These are phyloP conservation scores for Kickxella alabastrina DNA, from an alignment of 192 early-diverging fungal genomes.

Conservation along the genomic window DNA sequence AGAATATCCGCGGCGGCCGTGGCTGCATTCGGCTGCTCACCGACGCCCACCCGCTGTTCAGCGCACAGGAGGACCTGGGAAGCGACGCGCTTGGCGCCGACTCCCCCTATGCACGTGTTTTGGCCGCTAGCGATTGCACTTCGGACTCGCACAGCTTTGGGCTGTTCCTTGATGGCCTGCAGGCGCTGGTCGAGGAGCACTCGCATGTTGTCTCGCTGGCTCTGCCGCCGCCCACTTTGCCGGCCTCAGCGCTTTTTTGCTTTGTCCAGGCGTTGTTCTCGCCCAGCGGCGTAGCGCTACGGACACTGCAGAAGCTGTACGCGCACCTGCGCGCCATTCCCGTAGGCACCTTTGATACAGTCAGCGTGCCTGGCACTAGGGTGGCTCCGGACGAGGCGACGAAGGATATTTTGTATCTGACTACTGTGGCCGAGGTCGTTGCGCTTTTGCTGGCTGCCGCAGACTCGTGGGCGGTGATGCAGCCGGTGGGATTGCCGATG, in stretches of 20 bases:
- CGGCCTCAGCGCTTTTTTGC: slow-evolving; percentile 14
- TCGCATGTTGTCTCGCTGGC: slow-evolving; percentile 19
- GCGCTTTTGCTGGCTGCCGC: slow-evolving; percentile 20
- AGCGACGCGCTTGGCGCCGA: not conserved
- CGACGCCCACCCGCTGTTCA: slow-evolving; percentile 31
- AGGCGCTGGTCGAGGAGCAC: slow-evolving; percentile 24
- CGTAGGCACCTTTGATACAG: slow-evolving; percentile 1
- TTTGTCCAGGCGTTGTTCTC: slow-evolving; percentile 35
- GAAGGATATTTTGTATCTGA: slow-evolving; percentile 35
- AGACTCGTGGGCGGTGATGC: slow-evolving; percentile 22
- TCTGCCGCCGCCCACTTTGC: slow-evolving; percentile 17
- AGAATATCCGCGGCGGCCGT: slow-evolving; percentile 30
- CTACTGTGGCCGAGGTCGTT: slow-evolving; percentile 37
- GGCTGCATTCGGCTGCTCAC: slow-evolving; percentile 31
- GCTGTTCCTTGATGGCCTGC: slow-evolving; percentile 20
- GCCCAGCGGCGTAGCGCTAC: slow-evolving; percentile 9
- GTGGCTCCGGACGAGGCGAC: slow-evolving; percentile 40
- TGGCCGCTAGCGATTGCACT: not conserved
- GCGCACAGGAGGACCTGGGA: not conserved
- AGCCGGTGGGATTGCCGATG: slow-evolving; percentile 13
- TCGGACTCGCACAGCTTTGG: slow-evolving; percentile 28
- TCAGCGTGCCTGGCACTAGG: not conserved
- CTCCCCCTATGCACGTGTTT: slow-evolving; percentile 4
- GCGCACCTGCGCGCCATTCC: slow-evolving; percentile 23
- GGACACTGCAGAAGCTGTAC: slow-evolving; percentile 23